Percentiles rank a stretch among this genome's conserved stretches.
These are phyloP conservation scores for Trifolium repens DNA, from an alignment of 306 rosid species.

Conservation along the genomic window DNA sequence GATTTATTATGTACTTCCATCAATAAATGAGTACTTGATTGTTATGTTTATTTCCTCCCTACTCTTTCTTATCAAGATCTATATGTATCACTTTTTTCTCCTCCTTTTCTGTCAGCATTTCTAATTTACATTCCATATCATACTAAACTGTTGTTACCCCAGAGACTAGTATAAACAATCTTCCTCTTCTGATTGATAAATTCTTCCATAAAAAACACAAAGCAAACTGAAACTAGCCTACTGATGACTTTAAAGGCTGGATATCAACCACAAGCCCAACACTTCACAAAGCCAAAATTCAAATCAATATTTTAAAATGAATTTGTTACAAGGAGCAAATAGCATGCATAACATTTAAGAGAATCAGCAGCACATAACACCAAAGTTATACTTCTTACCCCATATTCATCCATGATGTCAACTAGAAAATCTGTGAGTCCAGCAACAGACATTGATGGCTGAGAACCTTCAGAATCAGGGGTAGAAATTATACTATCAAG, in stretches of 20 bases:
- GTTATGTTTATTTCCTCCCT: not conserved
- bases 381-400: constrained; percentile 56
- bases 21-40: not conserved
- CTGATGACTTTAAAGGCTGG: constrained; percentile 12
- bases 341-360: constrained; percentile 15
- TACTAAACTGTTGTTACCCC: not conserved
- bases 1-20: not conserved
- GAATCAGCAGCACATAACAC: constrained; percentile 18
- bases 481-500: constrained; percentile 79
- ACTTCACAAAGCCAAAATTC: constrained; percentile 14
- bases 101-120: constrained; percentile 4
- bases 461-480: constrained; percentile 79
- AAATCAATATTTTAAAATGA: constrained; percentile 17
- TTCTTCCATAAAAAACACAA: not conserved
- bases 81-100: not conserved
- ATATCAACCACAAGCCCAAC: constrained; percentile 14
- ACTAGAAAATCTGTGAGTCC: constrained; percentile 74
- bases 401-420: constrained; percentile 86
- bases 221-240: constrained; percentile 21
- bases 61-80: not conserved
- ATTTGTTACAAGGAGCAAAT: constrained; percentile 17
- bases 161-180: not conserved
- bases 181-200: not conserved
- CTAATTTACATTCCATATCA: not conserved
- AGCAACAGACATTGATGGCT: constrained; percentile 58